phyloP scores from a whole-genome alignment of 148 eudicot genomes.

The Vaccinium darrowii region DNA sequence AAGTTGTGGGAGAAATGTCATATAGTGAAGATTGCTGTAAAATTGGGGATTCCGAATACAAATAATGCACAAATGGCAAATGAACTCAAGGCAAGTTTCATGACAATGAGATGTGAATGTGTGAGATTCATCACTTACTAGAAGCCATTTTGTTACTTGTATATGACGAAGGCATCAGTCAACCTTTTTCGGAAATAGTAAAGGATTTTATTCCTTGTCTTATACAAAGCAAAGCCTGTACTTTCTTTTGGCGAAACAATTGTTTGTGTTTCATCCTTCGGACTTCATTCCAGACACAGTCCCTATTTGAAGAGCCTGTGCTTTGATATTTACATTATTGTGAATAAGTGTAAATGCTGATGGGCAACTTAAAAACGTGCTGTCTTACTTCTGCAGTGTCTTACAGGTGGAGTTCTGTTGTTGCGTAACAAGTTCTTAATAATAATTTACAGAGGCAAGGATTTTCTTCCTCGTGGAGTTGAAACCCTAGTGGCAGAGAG shows the following conservation, averaged over 20 bases:
- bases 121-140: conserved; percentile 6
- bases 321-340: background rate
- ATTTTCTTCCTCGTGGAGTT: conserved; percentile 63
- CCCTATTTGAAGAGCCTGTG: background rate
- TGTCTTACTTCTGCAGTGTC: conserved; percentile 54
- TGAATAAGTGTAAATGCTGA: background rate
- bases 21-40: conserved; percentile 86
- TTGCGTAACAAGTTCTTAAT: conserved; percentile 92
- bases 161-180: too few relatives aligned
- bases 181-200: too few relatives aligned
- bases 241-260: background rate
- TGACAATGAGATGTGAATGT: background rate
- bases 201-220: background rate
- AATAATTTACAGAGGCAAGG: conserved; percentile 90
- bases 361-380: background rate
- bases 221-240: background rate
- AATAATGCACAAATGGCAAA: conserved; percentile 86
- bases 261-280: background rate
- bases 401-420: conserved; percentile 90
- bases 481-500: conserved; percentile 56
- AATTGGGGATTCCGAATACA: conserved; percentile 82
- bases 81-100: conserved; percentile 81
- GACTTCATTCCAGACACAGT: background rate
- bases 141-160: background rate
- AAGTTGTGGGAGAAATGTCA: conserved; percentile 88